These are phyloP conservation scores for Murraya paniculata DNA, from an alignment of 345 rosid genomes.

Conservation along the genomic window DNA sequence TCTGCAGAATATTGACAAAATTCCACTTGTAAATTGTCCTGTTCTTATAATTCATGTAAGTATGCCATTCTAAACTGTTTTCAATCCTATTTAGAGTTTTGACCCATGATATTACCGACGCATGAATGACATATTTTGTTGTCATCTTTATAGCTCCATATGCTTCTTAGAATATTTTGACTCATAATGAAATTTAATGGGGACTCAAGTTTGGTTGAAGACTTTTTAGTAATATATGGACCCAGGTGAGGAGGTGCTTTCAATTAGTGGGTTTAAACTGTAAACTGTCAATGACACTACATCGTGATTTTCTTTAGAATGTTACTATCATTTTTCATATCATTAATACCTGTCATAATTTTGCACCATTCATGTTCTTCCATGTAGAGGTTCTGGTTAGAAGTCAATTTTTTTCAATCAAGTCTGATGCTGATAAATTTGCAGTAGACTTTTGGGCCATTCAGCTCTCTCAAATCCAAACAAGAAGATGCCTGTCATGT, in stretches of 20 bases:
- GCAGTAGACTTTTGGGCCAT: slow-evolving; percentile 14
- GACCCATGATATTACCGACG: background rate
- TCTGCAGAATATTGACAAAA: slow-evolving; percentile 93
- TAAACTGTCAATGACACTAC: background rate
- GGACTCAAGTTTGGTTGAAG: background rate
- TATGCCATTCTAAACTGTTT: slow-evolving; percentile 15
- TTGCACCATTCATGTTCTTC: slow-evolving; percentile 11
- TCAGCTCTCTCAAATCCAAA: slow-evolving; percentile 24
- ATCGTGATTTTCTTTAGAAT: background rate
- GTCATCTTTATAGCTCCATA: slow-evolving; percentile 1
- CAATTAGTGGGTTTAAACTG: background rate
- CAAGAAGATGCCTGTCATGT: slow-evolving; percentile 23
- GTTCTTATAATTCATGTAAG: slow-evolving; percentile 95
- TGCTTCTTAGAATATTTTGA: background rate
- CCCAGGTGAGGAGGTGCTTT: background rate
- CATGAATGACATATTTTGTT: background rate
- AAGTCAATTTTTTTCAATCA: slow-evolving; percentile 14
- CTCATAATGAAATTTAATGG: background rate
- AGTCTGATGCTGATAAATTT: slow-evolving; percentile 10
- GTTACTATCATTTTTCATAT: background rate
- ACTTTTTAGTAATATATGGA: background rate
- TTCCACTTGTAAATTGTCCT: slow-evolving; percentile 88
- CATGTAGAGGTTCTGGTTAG: background rate
- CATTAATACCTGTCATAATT: background rate
- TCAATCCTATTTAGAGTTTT: background rate